Evolutionary conservation across 495 filamentous ascomycete genomes (phyloP).

Genomic region (Bryoglossum gracile): DNA sequence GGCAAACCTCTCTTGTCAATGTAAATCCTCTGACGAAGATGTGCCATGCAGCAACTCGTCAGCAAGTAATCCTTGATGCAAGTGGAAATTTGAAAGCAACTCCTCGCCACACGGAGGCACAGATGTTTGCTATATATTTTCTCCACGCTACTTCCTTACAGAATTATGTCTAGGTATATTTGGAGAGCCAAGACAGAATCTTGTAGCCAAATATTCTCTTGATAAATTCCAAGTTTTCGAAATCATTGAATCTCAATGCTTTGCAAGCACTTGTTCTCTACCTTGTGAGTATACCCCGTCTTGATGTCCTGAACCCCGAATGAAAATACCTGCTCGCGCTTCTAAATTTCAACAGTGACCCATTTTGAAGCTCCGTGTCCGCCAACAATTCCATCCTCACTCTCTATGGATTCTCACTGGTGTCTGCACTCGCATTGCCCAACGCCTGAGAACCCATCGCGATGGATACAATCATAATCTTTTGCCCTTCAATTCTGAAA

Average conservation of each 20-base stretch:
- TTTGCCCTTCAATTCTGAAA: conserved; percentile 53
- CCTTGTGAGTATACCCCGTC: conserved; percentile 45
- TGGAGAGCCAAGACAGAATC: conserved; percentile 33
- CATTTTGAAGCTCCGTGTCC: conserved; percentile 26
- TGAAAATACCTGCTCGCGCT: too few species aligned
- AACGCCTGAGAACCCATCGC: conserved; percentile 37
- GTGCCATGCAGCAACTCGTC: conserved; percentile 59
- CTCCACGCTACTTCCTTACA: conserved; percentile 39
- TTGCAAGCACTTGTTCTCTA: conserved; percentile 48
- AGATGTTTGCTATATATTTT: conserved; percentile 49
- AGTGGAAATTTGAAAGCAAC: conserved; percentile 30
- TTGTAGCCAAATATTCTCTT: conserved; percentile 40
- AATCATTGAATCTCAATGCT: conserved; percentile 42
- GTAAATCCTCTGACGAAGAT: conserved; percentile 65
- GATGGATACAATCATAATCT: conserved; percentile 47
- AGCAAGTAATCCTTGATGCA: conserved; percentile 42
- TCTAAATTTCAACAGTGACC: too few species aligned
- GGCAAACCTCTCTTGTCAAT: conserved; percentile 61
- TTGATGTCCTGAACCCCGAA: too few species aligned
- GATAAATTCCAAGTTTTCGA: conserved; percentile 42
- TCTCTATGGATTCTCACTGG: conserved; percentile 38
- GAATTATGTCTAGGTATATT: conserved; percentile 40
- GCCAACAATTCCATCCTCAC: conserved; percentile 44
- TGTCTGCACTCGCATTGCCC: conserved; percentile 35
- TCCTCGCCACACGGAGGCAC: conserved; percentile 42